Evolutionary conservation across 805 yeast genomes (phyloP).

Genomic region (Debaryomyces prosopidis): DNA sequence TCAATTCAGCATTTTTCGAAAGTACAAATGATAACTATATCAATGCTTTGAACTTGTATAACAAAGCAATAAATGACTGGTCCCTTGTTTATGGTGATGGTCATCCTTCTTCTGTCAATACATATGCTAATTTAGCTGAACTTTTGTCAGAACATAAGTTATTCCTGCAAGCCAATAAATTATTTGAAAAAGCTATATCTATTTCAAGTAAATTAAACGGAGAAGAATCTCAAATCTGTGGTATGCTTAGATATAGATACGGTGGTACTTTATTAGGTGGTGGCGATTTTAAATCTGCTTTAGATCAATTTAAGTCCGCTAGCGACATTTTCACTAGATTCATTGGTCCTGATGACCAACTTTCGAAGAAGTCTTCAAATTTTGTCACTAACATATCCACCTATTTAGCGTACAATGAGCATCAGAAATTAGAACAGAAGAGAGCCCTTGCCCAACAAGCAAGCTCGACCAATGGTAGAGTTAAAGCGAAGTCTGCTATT

Average conservation of each 20-base stretch:
- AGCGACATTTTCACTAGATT: constrained; percentile 53
- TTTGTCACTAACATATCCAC: constrained; percentile 63
- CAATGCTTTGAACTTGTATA: constrained; percentile 62
- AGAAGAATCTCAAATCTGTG: constrained; percentile 59
- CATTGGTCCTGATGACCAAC: constrained; percentile 67
- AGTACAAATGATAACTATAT: constrained; percentile 54
- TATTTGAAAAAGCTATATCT: constrained; percentile 55
- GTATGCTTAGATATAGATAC: constrained; percentile 62
- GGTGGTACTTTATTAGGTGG: constrained; percentile 48
- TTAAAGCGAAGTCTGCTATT: constrained; percentile 18
- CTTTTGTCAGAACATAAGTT: constrained; percentile 54
- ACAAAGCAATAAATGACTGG: constrained; percentile 63
- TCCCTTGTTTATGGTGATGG: constrained; percentile 53
- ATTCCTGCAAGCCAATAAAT: constrained; percentile 46
- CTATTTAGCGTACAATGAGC: constrained; percentile 45
- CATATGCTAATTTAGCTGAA: constrained; percentile 60
- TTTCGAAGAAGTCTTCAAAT: constrained; percentile 65
- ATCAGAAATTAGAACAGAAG: constrained; percentile 33
- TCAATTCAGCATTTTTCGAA: constrained; percentile 76
- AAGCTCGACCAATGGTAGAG: constrained; percentile 12
- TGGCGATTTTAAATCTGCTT: constrained; percentile 56
- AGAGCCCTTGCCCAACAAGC: constrained; percentile 19
- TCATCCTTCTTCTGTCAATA: constrained; percentile 71
- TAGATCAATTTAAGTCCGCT: constrained; percentile 56
- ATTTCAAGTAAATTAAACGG: constrained; percentile 57